Evolutionary conservation across 2,329 filamentous ascomycete species (phyloP).

Genomic region (Sporothrix euskadiensis): DNA sequence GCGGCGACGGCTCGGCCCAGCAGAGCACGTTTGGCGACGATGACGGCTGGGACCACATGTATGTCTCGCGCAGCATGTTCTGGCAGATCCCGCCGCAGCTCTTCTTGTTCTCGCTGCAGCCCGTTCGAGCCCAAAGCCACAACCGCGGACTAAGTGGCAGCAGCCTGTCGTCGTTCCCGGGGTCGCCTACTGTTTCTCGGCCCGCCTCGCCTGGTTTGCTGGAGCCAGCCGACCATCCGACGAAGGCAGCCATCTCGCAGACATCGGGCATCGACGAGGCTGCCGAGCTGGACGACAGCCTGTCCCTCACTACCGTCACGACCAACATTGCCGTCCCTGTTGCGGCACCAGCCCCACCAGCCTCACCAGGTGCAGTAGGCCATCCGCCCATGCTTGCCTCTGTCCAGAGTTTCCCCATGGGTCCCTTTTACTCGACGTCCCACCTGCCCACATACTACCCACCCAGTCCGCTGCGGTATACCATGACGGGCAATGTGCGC

Average conservation of each 20-base stretch:
- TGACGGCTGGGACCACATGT: conserved; percentile 76
- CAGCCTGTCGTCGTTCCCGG: conserved; percentile 43
- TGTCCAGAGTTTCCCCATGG: conserved; percentile 49
- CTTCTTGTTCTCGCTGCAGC: conserved; percentile 83
- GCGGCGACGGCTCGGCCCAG: not conserved
- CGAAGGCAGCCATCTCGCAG: not conserved
- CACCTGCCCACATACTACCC: conserved; percentile 91
- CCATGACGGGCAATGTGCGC: conserved; percentile 72
- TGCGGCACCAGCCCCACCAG: not conserved
- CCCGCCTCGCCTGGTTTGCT: conserved; percentile 52
- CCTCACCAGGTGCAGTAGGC: too few relatives aligned
- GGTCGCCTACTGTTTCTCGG: conserved; percentile 55
- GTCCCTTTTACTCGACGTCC: conserved; percentile 78
- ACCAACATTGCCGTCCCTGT: conserved; percentile 14
- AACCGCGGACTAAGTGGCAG: not conserved
- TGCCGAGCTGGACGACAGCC: conserved; percentile 12
- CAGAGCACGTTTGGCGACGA: conserved; percentile 41
- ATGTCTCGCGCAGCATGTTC: conserved; percentile 76
- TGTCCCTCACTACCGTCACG: conserved; percentile 25
- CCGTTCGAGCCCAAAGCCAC: conserved; percentile 42
- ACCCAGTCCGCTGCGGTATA: conserved; percentile 78
- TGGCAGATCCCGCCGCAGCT: conserved; percentile 89
- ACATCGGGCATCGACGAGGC: conserved; percentile 20
- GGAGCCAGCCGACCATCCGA: not conserved
- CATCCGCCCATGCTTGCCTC: conserved; percentile 41